Percentiles rank a stretch among this genome's conserved stretches.
These are phyloP conservation scores for Diplocarpon rosae DNA, from an alignment of 2,329 filamentous ascomycete genomes.

Conservation along the genomic window DNA sequence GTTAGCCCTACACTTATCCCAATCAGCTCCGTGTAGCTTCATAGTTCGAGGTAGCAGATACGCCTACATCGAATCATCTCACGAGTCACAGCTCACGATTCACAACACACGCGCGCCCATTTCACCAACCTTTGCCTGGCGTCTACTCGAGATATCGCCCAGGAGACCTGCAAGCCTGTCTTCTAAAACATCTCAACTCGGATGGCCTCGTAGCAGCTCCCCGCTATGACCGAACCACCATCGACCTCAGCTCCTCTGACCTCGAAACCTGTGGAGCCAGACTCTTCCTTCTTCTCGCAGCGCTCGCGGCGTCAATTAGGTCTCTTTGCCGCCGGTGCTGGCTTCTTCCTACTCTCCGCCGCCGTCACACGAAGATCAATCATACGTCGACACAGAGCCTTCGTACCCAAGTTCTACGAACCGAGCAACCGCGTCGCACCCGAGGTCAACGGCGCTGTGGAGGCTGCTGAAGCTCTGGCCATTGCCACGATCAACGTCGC, in stretches of 20 bases:
- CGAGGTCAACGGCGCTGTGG: slow-evolving; percentile 50
- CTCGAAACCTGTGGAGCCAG: slow-evolving; percentile 4
- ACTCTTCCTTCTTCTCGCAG: slow-evolving; percentile 23
- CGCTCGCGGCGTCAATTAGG: slow-evolving; percentile 45
- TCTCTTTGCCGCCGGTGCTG: slow-evolving; percentile 63
- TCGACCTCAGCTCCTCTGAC: slow-evolving; percentile 5
- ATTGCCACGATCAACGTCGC: slow-evolving; percentile 80
- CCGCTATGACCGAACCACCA: slow-evolving; percentile 12
- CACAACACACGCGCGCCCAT: too few species aligned
- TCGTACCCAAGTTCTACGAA: slow-evolving; percentile 62
- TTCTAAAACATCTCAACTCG: background rate
- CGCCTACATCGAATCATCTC: too few species aligned
- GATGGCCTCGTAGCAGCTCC: slow-evolving; percentile 18
- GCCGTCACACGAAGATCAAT: slow-evolving; percentile 63
- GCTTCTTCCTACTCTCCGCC: slow-evolving; percentile 64
- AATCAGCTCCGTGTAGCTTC: too few species aligned
- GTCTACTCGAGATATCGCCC: too few species aligned
- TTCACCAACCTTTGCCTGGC: too few species aligned
- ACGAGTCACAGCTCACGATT: too few species aligned
- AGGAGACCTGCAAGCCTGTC: too few species aligned
- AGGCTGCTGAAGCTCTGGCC: slow-evolving; percentile 74
- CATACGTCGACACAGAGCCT: slow-evolving; percentile 46
- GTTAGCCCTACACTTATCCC: too few species aligned
- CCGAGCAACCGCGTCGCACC: slow-evolving; percentile 43
- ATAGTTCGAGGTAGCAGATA: too few species aligned